Conservation (phyloP, 805 yeast species). For the Cyberlindnera americana region DNA sequence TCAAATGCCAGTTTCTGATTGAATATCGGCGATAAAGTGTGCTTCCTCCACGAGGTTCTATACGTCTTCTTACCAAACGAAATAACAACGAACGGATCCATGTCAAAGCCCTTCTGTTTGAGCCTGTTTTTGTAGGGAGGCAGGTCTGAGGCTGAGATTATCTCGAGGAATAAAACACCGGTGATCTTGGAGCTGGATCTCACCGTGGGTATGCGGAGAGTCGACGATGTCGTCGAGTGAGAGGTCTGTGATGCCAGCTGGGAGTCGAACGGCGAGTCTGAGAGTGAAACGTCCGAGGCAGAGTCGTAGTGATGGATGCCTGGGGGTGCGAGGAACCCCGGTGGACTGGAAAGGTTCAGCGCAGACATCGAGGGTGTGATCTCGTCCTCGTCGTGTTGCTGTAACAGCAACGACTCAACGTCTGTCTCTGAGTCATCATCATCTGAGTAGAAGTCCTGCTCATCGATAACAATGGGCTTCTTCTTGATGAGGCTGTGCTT, state of each 20-base stretch:
- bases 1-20: conserved; percentile 81
- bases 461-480: conserved; percentile 16
- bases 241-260: neutral
- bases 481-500: conserved; percentile 5
- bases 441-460: conserved; percentile 27
- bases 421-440: conserved; percentile 27
- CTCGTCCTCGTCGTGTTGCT: neutral
- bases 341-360: neutral
- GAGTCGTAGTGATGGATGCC: conserved; percentile 8
- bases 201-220: neutral
- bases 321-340: neutral
- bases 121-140: conserved; percentile 70
- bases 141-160: conserved; percentile 66
- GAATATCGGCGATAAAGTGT: conserved; percentile 77
- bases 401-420: conserved; percentile 23
- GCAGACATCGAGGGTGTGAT: conserved; percentile 1
- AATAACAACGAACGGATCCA: conserved; percentile 95
- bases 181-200: conserved; percentile 1
- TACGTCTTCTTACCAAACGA: conserved; percentile 86
- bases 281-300: conserved; percentile 4
- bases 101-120: conserved; percentile 70
- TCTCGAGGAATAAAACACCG: conserved; percentile 78
- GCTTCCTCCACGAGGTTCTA: conserved; percentile 80
- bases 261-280: conserved; percentile 1
- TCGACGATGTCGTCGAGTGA: neutral